A percentile compares a stretch with the other conserved stretches of the same genome.
phyloP scores from a whole-genome alignment of 139 green algal species.

The Zygnema circumcarinatum region DNA sequence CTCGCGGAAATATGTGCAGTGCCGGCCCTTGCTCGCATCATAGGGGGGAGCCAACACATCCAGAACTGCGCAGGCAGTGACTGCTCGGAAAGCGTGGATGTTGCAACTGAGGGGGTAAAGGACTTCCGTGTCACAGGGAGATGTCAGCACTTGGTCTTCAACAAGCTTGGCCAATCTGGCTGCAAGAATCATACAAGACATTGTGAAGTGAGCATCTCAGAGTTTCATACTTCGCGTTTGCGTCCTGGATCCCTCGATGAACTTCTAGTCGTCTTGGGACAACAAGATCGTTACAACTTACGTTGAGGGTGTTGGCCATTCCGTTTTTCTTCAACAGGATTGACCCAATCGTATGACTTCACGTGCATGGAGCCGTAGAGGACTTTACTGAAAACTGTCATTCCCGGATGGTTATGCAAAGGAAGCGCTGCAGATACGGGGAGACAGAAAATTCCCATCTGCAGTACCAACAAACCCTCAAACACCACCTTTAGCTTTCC shows the following conservation, averaged over 20 bases:
- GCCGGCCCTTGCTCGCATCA: slow-evolving; percentile 61
- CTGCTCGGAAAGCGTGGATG: slow-evolving; percentile 86
- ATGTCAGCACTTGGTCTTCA: slow-evolving; percentile 65
- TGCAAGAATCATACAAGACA: neutral
- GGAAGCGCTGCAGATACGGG: slow-evolving; percentile 74
- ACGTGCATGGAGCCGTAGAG: slow-evolving; percentile 86
- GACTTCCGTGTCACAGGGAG: slow-evolving; percentile 59
- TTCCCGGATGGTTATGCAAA: slow-evolving; percentile 86
- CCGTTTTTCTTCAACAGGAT: slow-evolving; percentile 2
- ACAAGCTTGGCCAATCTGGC: slow-evolving; percentile 61
- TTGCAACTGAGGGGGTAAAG: slow-evolving; percentile 76
- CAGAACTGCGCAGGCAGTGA: slow-evolving; percentile 85
- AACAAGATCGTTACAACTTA: no score
- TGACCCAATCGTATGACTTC: slow-evolving; percentile 72
- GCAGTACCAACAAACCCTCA: neutral
- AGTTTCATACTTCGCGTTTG: neutral
- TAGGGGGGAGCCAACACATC: slow-evolving; percentile 92
- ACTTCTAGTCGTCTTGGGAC: no score
- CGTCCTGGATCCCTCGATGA: neutral
- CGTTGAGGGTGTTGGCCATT: neutral
- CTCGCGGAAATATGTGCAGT: slow-evolving; percentile 87
- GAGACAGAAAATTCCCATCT: slow-evolving; percentile 86
- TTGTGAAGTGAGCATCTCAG: neutral
- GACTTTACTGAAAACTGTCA: slow-evolving; percentile 72
- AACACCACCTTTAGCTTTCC: neutral